Evolutionary conservation across 768 basidiomycete genomes (phyloP).

Genomic region (Hemileccinum rubropunctum): DNA sequence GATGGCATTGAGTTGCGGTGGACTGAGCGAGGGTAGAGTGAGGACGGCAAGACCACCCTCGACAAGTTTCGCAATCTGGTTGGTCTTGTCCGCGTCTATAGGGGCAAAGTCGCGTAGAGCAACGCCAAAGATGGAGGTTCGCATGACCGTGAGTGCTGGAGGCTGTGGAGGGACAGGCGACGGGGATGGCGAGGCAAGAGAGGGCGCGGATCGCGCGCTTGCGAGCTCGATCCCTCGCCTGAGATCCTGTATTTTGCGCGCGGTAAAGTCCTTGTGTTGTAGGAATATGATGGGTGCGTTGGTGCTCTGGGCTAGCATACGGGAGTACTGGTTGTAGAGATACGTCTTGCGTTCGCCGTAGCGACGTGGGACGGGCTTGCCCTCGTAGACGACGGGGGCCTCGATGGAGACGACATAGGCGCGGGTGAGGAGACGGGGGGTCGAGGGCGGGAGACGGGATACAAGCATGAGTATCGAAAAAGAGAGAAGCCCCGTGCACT

Average conservation of each 20-base stretch:
- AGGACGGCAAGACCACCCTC: slow-evolving; percentile 66
- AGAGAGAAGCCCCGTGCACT: neutral
- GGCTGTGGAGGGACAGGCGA: slow-evolving; percentile 28
- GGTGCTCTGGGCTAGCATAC: slow-evolving; percentile 58
- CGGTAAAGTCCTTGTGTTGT: slow-evolving; percentile 71
- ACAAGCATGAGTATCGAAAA: slow-evolving; percentile 10
- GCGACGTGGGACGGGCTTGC: slow-evolving; percentile 58
- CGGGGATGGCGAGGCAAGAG: slow-evolving; percentile 28
- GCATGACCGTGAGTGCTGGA: slow-evolving; percentile 66
- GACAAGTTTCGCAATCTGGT: slow-evolving; percentile 53
- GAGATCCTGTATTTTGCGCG: slow-evolving; percentile 63
- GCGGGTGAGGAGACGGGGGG: slow-evolving; percentile 30
- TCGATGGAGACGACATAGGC: slow-evolving; percentile 58
- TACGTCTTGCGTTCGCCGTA: slow-evolving; percentile 79
- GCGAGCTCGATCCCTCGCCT: slow-evolving; percentile 66
- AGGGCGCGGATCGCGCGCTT: slow-evolving; percentile 36
- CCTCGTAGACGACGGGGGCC: slow-evolving; percentile 47
- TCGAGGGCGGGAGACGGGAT: slow-evolving; percentile 8
- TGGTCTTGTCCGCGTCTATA: slow-evolving; percentile 46
- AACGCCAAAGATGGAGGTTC: slow-evolving; percentile 78
- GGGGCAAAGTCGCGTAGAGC: slow-evolving; percentile 61
- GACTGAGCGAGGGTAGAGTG: slow-evolving; percentile 62
- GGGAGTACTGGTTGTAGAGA: slow-evolving; percentile 77
- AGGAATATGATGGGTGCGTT: slow-evolving; percentile 73
- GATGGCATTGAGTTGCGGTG: slow-evolving; percentile 66